Conservation (phyloP, 331 rosid genomes). For the Quercus tomentella region DNA sequence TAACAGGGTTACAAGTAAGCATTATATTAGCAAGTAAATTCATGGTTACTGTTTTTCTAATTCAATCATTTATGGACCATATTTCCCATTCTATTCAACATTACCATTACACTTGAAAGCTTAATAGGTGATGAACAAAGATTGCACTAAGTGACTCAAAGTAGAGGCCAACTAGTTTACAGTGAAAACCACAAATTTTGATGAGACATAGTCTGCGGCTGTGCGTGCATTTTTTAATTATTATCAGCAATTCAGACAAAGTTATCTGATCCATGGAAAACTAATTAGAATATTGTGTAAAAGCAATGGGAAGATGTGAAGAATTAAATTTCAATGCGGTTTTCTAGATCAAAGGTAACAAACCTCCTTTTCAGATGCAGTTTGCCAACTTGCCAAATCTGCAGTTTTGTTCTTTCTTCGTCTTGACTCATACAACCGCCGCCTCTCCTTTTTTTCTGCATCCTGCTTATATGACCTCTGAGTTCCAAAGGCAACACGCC, state of each 20-base stretch:
- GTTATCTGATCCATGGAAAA: constrained; percentile 8
- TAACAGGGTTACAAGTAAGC: neutral
- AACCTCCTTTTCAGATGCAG: constrained; percentile 61
- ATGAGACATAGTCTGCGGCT: neutral
- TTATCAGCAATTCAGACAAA: constrained; percentile 14
- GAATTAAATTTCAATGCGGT: constrained; percentile 7
- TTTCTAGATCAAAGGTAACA: constrained; percentile 24
- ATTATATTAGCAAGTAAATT: neutral
- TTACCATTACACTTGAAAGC: neutral
- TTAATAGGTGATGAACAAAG: neutral
- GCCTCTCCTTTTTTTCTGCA: constrained; percentile 61
- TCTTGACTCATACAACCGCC: constrained; percentile 68
- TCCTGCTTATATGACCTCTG: constrained; percentile 84
- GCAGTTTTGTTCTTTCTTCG: constrained; percentile 60
- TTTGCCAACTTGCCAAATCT: constrained; percentile 42
- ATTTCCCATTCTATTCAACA: neutral
- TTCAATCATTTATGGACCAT: neutral
- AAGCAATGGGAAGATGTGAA: constrained; percentile 11
- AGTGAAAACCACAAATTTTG: neutral
- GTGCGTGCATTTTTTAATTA: neutral
- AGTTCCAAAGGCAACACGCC: constrained; percentile 94
- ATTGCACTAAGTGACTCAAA: neutral
- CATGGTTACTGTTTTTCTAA: neutral
- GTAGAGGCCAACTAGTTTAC: neutral
- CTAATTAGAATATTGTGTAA: constrained; percentile 1